Evolutionary conservation across 768 basidiomycete species (phyloP).

Genomic region (Porphyrellus cyaneotinctus): DNA sequence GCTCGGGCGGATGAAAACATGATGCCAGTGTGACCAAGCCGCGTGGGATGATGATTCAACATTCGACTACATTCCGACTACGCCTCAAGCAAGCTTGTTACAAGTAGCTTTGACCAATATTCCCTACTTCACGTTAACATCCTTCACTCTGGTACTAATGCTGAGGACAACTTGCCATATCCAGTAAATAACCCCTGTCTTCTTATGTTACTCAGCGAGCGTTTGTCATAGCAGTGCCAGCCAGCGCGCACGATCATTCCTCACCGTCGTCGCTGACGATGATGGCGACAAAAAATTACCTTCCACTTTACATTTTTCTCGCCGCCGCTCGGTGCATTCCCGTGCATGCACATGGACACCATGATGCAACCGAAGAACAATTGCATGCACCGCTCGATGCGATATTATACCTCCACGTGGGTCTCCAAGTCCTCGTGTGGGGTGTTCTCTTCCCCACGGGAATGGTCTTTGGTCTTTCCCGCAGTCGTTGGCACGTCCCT

Average conservation of each 20-base stretch:
- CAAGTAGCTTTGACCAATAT: too few species aligned
- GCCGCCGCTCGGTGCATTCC: slow-evolving; percentile 5
- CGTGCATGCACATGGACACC: slow-evolving; percentile 52
- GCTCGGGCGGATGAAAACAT: slow-evolving; percentile 12
- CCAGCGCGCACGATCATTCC: neutral
- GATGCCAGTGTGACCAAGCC: neutral
- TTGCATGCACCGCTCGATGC: slow-evolving; percentile 65
- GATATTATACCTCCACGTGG: slow-evolving; percentile 80
- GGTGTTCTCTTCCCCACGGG: slow-evolving; percentile 83
- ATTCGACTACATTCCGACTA: too few species aligned
- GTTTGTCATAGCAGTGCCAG: neutral
- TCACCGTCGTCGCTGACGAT: neutral
- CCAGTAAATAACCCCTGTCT: too few species aligned
- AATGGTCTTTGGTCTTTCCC: slow-evolving; percentile 70
- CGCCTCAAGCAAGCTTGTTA: too few species aligned
- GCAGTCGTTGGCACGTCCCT: slow-evolving; percentile 89
- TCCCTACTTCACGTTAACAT: too few species aligned
- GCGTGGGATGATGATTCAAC: too few species aligned
- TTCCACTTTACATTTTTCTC: slow-evolving; percentile 11
- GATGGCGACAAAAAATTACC: neutral
- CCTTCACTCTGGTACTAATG: too few species aligned
- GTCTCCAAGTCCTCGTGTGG: slow-evolving; percentile 76
- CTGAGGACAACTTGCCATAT: too few species aligned
- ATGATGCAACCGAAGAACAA: slow-evolving; percentile 63
- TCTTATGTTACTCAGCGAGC: neutral